phyloP scores from a whole-genome alignment of 2,329 filamentous ascomycete species.

The Emericellopsis cladophorae region DNA sequence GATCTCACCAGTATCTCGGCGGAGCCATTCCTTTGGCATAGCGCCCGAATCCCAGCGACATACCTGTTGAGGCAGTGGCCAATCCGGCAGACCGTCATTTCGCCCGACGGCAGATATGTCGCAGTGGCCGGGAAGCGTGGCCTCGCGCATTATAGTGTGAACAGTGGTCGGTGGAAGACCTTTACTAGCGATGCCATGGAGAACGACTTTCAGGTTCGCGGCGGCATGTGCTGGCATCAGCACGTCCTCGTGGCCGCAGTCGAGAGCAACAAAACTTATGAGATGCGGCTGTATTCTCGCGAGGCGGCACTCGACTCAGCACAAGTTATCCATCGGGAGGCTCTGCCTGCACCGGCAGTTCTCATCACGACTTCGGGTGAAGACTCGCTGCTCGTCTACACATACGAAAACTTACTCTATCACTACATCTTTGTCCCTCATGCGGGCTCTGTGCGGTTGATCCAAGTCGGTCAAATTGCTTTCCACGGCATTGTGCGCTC shows the following conservation, averaged over 20 bases:
- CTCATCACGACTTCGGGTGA: constrained; percentile 80
- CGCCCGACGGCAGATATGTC: constrained; percentile 83
- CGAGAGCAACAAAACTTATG: constrained; percentile 71
- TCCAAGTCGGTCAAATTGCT: constrained; percentile 95
- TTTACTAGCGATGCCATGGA: constrained; percentile 73
- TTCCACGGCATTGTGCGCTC: constrained; percentile 94
- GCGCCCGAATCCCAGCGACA: constrained; percentile 67
- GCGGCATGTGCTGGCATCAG: constrained; percentile 98
- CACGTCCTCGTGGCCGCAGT: constrained; percentile 89
- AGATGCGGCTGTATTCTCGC: constrained; percentile 85
- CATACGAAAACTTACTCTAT: constrained; percentile 89
- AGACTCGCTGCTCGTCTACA: constrained; percentile 92
- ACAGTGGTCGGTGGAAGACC: constrained; percentile 90
- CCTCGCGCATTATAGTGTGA: constrained; percentile 88
- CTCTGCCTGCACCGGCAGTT: constrained; percentile 75
- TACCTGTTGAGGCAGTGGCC: constrained; percentile 94
- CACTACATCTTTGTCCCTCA: constrained; percentile 80
- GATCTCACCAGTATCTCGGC: constrained; percentile 86
- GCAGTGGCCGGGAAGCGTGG: constrained; percentile 91
- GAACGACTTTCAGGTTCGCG: constrained; percentile 82
- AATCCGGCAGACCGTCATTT: constrained; percentile 75
- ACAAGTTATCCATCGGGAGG: constrained; percentile 63
- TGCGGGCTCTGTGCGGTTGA: constrained; percentile 57
- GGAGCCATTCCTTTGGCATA: constrained; percentile 91
- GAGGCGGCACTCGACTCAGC: constrained; percentile 66